A percentile compares a stretch with the other conserved stretches of the same genome.
Conservation (phyloP, 2,329 filamentous ascomycete species). For the Coniochaeta sp. region DNA sequence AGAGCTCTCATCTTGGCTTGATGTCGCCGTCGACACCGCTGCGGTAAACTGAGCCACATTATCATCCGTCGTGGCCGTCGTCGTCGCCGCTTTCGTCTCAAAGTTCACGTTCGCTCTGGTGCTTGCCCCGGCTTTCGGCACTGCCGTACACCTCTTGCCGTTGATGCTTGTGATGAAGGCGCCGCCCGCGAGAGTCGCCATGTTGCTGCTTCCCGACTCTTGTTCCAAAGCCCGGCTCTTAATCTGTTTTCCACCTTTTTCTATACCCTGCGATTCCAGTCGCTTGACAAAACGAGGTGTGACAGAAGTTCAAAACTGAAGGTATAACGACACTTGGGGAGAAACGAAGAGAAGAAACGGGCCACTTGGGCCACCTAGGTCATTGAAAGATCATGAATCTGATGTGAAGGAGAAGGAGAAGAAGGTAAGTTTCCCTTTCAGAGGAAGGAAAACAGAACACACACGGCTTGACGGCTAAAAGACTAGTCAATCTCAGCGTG, state of each 20-base stretch:
- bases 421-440: constrained; percentile 11
- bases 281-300: constrained; percentile 24
- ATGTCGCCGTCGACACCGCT: constrained; percentile 1
- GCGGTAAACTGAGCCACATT: constrained; percentile 4
- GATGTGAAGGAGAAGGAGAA: constrained; percentile 14
- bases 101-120: constrained; percentile 10
- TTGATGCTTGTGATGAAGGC: constrained; percentile 42
- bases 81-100: constrained; percentile 3
- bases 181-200: constrained; percentile 39
- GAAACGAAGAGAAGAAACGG: constrained; percentile 18
- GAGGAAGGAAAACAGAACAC: constrained; percentile 16
- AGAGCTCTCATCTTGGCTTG: constrained; percentile 9
- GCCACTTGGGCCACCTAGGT: constrained; percentile 32
- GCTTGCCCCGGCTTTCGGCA: constrained; percentile 29
- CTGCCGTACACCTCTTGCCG: constrained; percentile 46
- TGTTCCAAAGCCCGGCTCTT: background rate
- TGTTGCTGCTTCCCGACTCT: constrained; percentile 19
- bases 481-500: constrained; percentile 15
- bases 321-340: constrained; percentile 17
- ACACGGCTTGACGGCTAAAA: constrained; percentile 20
- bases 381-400: constrained; percentile 31
- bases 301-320: constrained; percentile 12
- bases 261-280: constrained; percentile 36
- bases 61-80: constrained; percentile 4
- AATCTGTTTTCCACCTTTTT: constrained; percentile 9